A percentile compares a stretch with the other conserved stretches of the same genome.
These are phyloP conservation scores for Mycena olivaceomarginata DNA, from an alignment of 768 basidiomycete species.

Conservation along the genomic window DNA sequence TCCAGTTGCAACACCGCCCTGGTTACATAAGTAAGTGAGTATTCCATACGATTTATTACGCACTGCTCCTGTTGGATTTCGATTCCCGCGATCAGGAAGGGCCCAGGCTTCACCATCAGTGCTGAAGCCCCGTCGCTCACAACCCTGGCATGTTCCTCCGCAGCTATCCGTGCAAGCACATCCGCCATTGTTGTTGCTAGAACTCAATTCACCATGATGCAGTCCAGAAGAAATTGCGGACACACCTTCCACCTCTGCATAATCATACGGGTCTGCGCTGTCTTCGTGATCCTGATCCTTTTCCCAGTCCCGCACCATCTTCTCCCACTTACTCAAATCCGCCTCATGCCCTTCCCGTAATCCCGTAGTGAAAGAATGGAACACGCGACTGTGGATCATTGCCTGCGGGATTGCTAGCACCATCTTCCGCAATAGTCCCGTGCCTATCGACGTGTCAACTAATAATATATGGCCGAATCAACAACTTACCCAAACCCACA, in stretches of 20 bases:
- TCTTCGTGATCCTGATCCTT: slow-evolving; percentile 14
- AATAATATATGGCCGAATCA: too few species aligned
- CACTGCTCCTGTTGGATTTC: slow-evolving; percentile 35
- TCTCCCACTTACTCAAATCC: slow-evolving; percentile 36
- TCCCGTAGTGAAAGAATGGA: slow-evolving; percentile 3
- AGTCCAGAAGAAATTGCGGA: not conserved
- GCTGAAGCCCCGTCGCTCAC: not conserved
- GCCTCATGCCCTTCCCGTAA: slow-evolving; percentile 13
- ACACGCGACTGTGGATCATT: slow-evolving; percentile 15
- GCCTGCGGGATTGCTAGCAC: slow-evolving; percentile 5
- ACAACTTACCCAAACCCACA: slow-evolving; percentile 36
- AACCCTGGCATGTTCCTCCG: slow-evolving; percentile 39
- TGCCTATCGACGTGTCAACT: not conserved
- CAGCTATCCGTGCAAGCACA: slow-evolving; percentile 29
- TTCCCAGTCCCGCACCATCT: slow-evolving; percentile 38
- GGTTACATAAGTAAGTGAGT: not conserved
- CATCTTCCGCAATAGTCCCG: too few species aligned
- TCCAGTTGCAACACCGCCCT: not conserved
- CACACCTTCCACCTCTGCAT: slow-evolving; percentile 36
- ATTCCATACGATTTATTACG: not conserved
- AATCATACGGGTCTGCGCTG: slow-evolving; percentile 37
- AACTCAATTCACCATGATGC: too few species aligned
- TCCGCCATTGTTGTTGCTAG: slow-evolving; percentile 32
- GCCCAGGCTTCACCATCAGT: slow-evolving; percentile 5
- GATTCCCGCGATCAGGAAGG: slow-evolving; percentile 38